Evolutionary conservation across 2,329 filamentous ascomycete genomes (phyloP).

Genomic region (Fusarium pilosicola): DNA sequence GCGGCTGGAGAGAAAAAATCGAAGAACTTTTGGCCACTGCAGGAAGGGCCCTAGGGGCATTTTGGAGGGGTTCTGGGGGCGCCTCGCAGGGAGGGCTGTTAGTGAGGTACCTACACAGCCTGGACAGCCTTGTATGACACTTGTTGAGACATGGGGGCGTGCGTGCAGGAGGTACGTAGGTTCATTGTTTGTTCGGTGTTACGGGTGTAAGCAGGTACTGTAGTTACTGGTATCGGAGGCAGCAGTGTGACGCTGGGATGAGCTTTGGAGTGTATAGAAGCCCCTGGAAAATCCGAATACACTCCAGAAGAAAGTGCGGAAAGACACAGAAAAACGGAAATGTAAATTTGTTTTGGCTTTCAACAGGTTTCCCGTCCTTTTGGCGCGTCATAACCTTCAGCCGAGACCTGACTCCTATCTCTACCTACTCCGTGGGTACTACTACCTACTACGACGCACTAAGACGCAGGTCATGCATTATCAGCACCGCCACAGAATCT

Average conservation of each 20-base stretch:
- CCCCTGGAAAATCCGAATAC: slow-evolving; percentile 11
- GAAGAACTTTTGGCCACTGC: slow-evolving; percentile 33
- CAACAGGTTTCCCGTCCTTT: neutral
- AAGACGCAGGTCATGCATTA: slow-evolving; percentile 44
- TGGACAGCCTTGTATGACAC: slow-evolving; percentile 38
- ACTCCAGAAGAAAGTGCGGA: neutral
- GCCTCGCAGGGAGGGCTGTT: slow-evolving; percentile 31
- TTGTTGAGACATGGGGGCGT: neutral
- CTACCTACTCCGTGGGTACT: neutral
- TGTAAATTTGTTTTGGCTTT: neutral
- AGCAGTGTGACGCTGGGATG: slow-evolving; percentile 9
- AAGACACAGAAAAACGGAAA: neutral
- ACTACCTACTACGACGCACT: slow-evolving; percentile 3
- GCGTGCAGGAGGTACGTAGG: neutral
- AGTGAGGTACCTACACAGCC: slow-evolving; percentile 40
- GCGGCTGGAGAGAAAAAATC: slow-evolving; percentile 42
- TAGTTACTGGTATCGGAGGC: neutral
- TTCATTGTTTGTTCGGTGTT: neutral
- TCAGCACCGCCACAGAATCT: slow-evolving; percentile 54
- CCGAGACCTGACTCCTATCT: slow-evolving; percentile 2
- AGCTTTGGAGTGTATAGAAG: slow-evolving; percentile 14
- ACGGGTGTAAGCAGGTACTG: slow-evolving; percentile 17
- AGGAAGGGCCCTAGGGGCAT: slow-evolving; percentile 8
- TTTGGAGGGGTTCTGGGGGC: slow-evolving; percentile 14
- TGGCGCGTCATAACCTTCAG: slow-evolving; percentile 5